Evolutionary conservation across 768 basidiomycete genomes (phyloP), one percentile per base, ranked within the genome.

Genomic region (Lentinula sp.): DNA sequence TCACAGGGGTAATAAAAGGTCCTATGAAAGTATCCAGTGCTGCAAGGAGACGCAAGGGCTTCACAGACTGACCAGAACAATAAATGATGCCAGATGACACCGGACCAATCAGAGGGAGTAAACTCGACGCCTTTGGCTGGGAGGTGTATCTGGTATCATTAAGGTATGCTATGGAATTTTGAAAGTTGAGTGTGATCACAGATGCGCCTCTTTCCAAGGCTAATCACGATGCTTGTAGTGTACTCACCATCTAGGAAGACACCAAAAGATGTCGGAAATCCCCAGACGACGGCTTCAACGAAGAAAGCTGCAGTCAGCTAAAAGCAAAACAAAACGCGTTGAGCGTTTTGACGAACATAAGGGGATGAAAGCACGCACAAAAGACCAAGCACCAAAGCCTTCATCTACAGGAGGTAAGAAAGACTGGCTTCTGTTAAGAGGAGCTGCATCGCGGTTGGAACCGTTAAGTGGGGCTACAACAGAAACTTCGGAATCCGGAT

Each of bases 81-180:
- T 71, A 73, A 16, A 72, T 73, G 32, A 73, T 66, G 1, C 72
- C 71, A 35, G 70, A 65, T 1, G 69, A 66, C 2, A 71, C 60
- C 1, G 67, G 69, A 15, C 72, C 72, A 48, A 71, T 66, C 11
- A 74, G 61, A 1, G 73, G 73, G 16, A 74, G 65, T 16, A 72
- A 62, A 4, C 62, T 58, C 8, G 62, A 31, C 13, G 73, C 70
- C 34, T 62, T 61, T 4, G 63, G 52, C 37, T 72, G 70, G 1
- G 65, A 63, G 13, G 45, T 35, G 48, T 63, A 70, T 4, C 35
- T 57, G 1, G 65, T 65, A 46, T 71, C 66, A 34, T 65, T 51
- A 21, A 74, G 63, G 51, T 74, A 74, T 5, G 63, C 66, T 57
- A 37, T 21, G 23, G 1, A 15, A 21, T 7, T 18, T 35, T 6